Conservation (phyloP, 306 rosid species). For the Cucumis melo region DNA sequence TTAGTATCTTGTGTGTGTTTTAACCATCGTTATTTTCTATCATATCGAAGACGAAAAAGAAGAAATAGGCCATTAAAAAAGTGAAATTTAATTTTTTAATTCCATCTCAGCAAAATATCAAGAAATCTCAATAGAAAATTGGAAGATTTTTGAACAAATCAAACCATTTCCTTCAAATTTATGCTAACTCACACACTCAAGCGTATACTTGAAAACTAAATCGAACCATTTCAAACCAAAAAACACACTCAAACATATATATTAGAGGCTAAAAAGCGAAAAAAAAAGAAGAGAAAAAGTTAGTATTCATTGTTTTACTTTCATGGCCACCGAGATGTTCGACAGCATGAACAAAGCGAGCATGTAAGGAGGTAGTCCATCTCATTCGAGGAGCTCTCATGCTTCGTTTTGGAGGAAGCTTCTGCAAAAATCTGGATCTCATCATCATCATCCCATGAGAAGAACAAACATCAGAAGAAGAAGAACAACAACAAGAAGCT, state of each 20-base stretch:
- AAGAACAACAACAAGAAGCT: background rate
- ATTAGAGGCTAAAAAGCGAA: too few species aligned
- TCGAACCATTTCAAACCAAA: background rate
- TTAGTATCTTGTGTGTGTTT: too few species aligned
- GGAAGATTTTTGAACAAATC: too few species aligned
- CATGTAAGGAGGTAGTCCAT: slow-evolving; percentile 84
- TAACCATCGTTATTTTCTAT: too few species aligned
- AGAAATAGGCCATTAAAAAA: too few species aligned
- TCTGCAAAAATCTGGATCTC: slow-evolving; percentile 72
- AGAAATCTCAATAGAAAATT: too few species aligned
- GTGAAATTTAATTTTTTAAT: too few species aligned
- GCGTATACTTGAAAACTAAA: background rate
- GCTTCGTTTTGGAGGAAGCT: slow-evolving; percentile 62
- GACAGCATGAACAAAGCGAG: slow-evolving; percentile 85
- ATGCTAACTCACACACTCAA: background rate
- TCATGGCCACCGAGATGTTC: slow-evolving; percentile 96
- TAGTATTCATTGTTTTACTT: slow-evolving; percentile 25
- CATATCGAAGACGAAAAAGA: too few species aligned
- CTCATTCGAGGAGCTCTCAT: slow-evolving; percentile 95
- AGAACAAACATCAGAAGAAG: slow-evolving; percentile 9
- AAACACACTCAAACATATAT: background rate
- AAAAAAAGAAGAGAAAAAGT: background rate
- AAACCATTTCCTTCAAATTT: too few species aligned
- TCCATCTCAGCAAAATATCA: too few species aligned
- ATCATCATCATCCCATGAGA: slow-evolving; percentile 41